Evolutionary conservation across 1,284 basidiomycete genomes (phyloP), one percentile per base, ranked within the genome.

Genomic region (Irpex sp.): DNA sequence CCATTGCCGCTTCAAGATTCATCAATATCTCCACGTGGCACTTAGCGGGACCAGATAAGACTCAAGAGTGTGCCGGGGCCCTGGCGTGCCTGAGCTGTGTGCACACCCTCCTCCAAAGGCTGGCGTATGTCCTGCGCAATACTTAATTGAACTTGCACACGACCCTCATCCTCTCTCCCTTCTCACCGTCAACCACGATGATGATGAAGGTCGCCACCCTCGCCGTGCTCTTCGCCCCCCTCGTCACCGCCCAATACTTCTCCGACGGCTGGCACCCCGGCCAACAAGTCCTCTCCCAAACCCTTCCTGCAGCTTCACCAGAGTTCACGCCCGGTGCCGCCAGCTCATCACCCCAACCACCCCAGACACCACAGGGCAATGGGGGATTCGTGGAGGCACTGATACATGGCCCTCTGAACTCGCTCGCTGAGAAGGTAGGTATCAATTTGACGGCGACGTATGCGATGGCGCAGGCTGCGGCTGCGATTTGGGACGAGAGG

Each of bases 191-290:
- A 58, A 61, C 52, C 54, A 51, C 63, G 62, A 69, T 72, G 71
- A 75, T 70, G 72, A 89, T 89, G 87, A 86, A 78, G 76, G 64
- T 77, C 62, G 72, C 70, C 57, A 65, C 67, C 47, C 67, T 77
- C 37, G 68, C 74, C 58, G 72, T 69, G 42, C 70, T 84, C 58
- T 54, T 54, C 18, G 71, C 72, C 54, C 69, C 71, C 14, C 74
- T 78, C 18, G 78, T 72, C 49, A 74, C 62, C 59, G 88, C 87
- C 9, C 85, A 90, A 64, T 91, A 91, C 72, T 86, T 91, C 72
- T 91, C 88, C 2, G 77, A 78, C 28, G 90, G 90, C n/a, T 91
- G 90, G 90, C 69, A 76, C 39, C 90, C 90, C 2, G 89, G 88
- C 36, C 84, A 91, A 69, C 73, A 82, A 19, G 58, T 4, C 75